phyloP scores from a whole-genome alignment of 202 grass and related monocot genomes.

The Digitaria exilis region DNA sequence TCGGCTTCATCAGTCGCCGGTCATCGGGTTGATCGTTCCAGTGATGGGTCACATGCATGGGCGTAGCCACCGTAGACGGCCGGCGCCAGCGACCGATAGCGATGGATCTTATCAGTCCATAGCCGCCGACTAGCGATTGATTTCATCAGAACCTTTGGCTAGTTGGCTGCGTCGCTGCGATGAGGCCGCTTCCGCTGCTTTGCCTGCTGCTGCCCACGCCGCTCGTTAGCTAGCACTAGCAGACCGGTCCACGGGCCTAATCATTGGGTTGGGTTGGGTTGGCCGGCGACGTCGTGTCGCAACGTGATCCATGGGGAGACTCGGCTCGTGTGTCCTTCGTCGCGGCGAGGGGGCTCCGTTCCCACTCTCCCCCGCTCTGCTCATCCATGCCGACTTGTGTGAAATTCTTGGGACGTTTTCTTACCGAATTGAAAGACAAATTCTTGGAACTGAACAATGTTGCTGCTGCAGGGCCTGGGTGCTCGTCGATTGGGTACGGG shows the following conservation, averaged over 20 bases:
- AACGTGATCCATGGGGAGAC: background rate
- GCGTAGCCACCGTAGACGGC: no score
- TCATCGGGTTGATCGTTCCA: background rate
- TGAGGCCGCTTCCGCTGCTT: background rate
- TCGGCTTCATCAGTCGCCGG: background rate
- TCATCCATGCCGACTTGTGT: no score
- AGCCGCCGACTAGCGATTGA: background rate
- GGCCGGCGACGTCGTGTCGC: background rate
- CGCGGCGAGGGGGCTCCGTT: constrained; percentile 6
- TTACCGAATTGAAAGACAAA: no score
- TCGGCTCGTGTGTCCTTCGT: background rate
- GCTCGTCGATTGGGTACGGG: constrained; percentile 73
- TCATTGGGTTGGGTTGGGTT: background rate
- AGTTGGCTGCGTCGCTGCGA: background rate
- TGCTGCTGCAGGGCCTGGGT: constrained; percentile 65
- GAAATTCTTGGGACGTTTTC: no score
- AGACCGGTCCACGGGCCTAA: background rate
- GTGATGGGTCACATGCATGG: background rate
- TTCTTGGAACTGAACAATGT: background rate
- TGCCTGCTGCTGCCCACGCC: background rate
- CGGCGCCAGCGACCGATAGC: background rate
- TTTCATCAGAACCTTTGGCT: background rate
- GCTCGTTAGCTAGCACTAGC: background rate
- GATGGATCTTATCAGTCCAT: background rate
- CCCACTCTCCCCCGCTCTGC: background rate